Evolutionary conservation across 1,139 yeast species (phyloP), one percentile per base, ranked within the genome.

Genomic region (Geotrichum macrosporum): DNA sequence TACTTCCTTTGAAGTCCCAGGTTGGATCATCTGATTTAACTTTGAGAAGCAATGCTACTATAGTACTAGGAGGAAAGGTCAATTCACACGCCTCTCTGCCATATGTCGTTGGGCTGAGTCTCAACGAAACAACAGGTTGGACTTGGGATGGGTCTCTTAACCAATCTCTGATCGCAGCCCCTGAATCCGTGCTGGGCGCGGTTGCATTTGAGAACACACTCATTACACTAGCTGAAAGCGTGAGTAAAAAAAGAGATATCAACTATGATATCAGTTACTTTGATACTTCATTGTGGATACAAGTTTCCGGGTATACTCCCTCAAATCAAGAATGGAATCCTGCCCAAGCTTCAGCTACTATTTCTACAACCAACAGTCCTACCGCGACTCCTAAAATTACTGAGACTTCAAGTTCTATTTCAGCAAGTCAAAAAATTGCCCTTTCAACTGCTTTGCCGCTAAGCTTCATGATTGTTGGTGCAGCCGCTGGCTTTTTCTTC

Each of bases 51-150:
- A 29, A 43, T 15, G 40, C 34, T 12, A 20, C 46, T 26, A 44
- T 72, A 1, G 68, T 69, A 0, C 40, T 70, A n/a, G 76, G 76
- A 8, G 76, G 76, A 2, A 47, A 51, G 0, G 68, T 72, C 10
- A 67, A 63, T 15, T 63, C 66, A 2, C 62, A 68, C 3, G 50
- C 52, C 1, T 65, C 78, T 0, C 53, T 64, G 2, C 82, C 84
- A 0, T 61, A 60, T 31, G 63, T 72, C 41, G 68, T 74, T 10
- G 57, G 57, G 9, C 63, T 80, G 39, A 58, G 66, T 41, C 59
- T 69, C 13, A 57, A 57, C 32, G 52, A 55, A 2, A 54, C 68
- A 5, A 61, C 62, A 8, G 64, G 69, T 42, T 78, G 84, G 84
- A 44, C 57, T 27, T 75, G 78, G 77, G 51, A 58, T 6, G 54